phyloP scores from a whole-genome alignment of 1,284 basidiomycete species.

The Cryptococcus amylolentus region DNA sequence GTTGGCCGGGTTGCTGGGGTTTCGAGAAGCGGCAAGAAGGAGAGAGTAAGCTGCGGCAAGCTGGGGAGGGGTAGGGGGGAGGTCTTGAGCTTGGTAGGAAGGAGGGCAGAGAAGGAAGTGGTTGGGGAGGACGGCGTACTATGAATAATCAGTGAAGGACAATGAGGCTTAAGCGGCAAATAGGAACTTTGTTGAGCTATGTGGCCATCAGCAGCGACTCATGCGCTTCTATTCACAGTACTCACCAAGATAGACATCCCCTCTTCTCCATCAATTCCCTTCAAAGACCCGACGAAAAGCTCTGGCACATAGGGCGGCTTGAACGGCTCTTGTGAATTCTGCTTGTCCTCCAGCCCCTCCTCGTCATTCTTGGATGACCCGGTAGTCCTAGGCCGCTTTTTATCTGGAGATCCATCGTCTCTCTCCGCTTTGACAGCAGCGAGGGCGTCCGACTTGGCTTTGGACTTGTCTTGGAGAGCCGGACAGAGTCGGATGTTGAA shows the following conservation, averaged over 20 bases:
- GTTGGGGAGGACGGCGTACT: slow-evolving; percentile 70
- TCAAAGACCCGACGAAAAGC: slow-evolving; percentile 67
- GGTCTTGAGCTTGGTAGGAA: slow-evolving; percentile 58
- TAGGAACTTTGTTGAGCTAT: slow-evolving; percentile 65
- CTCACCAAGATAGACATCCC: slow-evolving; percentile 72
- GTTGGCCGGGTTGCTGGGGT: slow-evolving; percentile 53
- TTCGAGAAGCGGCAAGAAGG: slow-evolving; percentile 61
- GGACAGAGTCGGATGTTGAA: slow-evolving; percentile 78
- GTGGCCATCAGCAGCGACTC: not conserved
- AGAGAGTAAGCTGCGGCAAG: slow-evolving; percentile 68
- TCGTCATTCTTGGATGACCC: slow-evolving; percentile 1
- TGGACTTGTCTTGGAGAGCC: slow-evolving; percentile 67
- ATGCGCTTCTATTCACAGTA: slow-evolving; percentile 12
- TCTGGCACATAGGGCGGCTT: slow-evolving; percentile 71
- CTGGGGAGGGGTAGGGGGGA: slow-evolving; percentile 72
- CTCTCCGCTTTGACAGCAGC: slow-evolving; percentile 13
- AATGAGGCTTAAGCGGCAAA: not conserved
- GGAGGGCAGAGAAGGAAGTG: slow-evolving; percentile 65
- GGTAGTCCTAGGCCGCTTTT: slow-evolving; percentile 32
- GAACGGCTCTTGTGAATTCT: slow-evolving; percentile 63
- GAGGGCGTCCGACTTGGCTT: slow-evolving; percentile 32
- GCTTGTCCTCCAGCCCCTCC: slow-evolving; percentile 28
- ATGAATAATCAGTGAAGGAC: not conserved
- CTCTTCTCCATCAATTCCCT: slow-evolving; percentile 59
- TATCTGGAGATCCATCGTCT: slow-evolving; percentile 18